Base-by-base conservation (phyloP, 2,329 filamentous ascomycete genomes). In the Alternaria rosae region DNA sequence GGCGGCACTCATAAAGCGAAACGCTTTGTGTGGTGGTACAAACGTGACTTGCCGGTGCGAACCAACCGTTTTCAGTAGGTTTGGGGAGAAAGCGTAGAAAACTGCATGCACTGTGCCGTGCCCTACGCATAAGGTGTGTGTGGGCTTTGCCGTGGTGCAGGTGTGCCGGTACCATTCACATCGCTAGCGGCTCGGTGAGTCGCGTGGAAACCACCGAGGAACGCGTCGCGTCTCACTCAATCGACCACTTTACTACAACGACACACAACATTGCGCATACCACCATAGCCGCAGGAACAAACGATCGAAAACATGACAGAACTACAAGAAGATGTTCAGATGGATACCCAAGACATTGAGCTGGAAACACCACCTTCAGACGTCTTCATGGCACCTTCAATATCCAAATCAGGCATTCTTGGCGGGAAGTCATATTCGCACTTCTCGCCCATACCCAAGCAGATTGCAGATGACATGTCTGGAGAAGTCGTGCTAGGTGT, bases 401-500 rank as follows among this genome's bases (percentile, higher is more conserved):
- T 85, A 59, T 56, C 79, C 65, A 77, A 71, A 45, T 42, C 67
- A 30, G 69, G 78, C 28, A 75, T 84, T 35, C 71, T 83, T 10
- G 65, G 74, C 3, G 83, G 83, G 59, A 76, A 77, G 45, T 83
- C 82, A 54, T 85, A 85, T 65, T 81, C 83, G 10, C 79, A 85
- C 64, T 82, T 81, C 59, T 84, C 82, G 11, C 71, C 79, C 2
- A 78, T 84, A 15, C 83, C 83, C 5, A 59, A 72, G 42, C 70
- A 73, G 15, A 74, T 84, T 17, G 64, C 72, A 20, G 68, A 79
- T 8, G 79, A 84, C 67, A 80, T 81, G 77, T 73, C 75, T 17
- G 86, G 84, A 59, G 86, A 89, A 74, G 95, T 92, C 79, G 90
- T 91, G 20, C 85, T 98, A 21, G 94, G 94, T 65, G 91, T 98